phyloP scores from a whole-genome alignment of 2,329 filamentous ascomycete genomes.

The Aspergillus tamarii region DNA sequence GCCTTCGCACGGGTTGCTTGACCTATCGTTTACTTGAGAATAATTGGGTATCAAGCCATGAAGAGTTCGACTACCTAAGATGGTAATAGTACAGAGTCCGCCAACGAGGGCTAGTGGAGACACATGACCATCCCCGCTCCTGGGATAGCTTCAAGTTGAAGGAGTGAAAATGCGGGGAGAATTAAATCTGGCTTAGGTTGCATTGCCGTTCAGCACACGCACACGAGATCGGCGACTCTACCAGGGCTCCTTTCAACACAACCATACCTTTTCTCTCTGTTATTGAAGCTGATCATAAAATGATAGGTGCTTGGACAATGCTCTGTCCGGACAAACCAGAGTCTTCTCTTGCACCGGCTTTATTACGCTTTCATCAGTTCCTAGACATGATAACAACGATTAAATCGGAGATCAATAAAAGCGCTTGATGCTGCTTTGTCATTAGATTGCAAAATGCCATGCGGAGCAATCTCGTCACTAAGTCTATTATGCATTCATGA shows the following conservation, averaged over 20 bases:
- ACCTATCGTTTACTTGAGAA: conserved; percentile 1
- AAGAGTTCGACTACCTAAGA: not conserved
- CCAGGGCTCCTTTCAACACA: not conserved
- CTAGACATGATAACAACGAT: not conserved
- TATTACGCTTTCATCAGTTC: not conserved
- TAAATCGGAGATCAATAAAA: not conserved
- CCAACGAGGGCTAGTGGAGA: not conserved
- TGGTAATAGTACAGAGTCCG: no score
- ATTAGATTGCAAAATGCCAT: not conserved
- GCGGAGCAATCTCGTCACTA: not conserved
- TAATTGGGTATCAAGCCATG: not conserved
- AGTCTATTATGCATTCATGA: not conserved
- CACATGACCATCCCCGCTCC: not conserved
- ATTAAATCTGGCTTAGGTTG: not conserved
- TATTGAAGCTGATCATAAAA: not conserved
- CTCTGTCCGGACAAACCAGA: not conserved
- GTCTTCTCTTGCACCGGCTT: not conserved
- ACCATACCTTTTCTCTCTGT: no score
- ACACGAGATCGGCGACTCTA: not conserved
- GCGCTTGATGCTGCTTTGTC: not conserved
- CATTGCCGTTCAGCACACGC: not conserved
- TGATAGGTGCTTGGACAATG: not conserved
- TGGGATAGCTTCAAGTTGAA: not conserved
- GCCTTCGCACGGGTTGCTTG: not conserved
- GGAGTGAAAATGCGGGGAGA: not conserved